Base-by-base conservation (phyloP, 352 stramenopile genomes). In the Blastocystis sp. region DNA sequence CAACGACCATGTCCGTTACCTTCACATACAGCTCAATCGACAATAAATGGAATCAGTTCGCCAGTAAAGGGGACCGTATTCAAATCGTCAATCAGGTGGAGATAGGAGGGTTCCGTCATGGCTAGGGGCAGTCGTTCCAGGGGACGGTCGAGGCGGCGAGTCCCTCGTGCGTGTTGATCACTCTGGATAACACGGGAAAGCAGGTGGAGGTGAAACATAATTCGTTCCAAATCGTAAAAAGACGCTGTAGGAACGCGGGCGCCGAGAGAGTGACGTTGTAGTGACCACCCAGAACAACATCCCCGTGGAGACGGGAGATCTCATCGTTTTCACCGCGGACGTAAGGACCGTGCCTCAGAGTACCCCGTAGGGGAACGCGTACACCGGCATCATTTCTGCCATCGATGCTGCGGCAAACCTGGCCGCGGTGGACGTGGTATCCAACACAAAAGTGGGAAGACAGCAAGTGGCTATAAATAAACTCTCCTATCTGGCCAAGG, bases 11-110 rank as follows among this genome's bases (percentile, higher is more conserved):
- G 48, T 56, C 48, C 48, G 14, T 56, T n/a, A 69, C 40, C 23
- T 52, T 84, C 34, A 67, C 53, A 43, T 84, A 84, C 21, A 69
- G 45, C 52, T 67, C 38, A 41, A 52, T 88, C n/a, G 78, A 88
- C 21, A 88, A 88, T 19, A 88, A 88, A 62, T 88, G 45, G 64
- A 76, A 76, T 65, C 41, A 78, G 23, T 88, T 69, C 61, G 53
- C 56, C 10, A 88, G 78, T 7, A 88, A 88, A 71, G 78, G 78
- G 5, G 78, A 88, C 48, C 45, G 45, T n/a, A 78, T 88, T 62
- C 78, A 79, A 65, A 69, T 84, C 48, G n/a, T 59, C 17, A 62
- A 45, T 62, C 74, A 84, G 45, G 74, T 84, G 17, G 23, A 14
- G 28, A 1, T 69, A 23, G 3, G 17, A 52, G 2, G 1, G 19